A percentile compares a stretch with the other conserved stretches of the same genome.
Evolutionary conservation across 1,284 basidiomycete species (phyloP).

Genomic region (Malassezia brasiliensis): DNA sequence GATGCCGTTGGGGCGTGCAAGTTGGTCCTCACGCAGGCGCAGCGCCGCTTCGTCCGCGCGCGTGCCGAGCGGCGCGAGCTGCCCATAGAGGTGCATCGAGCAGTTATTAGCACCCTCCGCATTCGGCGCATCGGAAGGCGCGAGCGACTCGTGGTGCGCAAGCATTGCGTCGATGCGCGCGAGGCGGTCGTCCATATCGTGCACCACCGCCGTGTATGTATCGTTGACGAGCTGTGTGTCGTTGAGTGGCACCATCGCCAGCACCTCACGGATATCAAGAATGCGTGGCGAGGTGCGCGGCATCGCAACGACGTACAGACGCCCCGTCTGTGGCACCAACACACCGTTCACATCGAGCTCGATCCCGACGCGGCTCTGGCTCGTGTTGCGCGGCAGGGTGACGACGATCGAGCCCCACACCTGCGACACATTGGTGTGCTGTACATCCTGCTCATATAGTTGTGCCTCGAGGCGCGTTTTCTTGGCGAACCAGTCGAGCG

Average conservation of each 20-base stretch:
- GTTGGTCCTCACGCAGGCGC: conserved; percentile 1
- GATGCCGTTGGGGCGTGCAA: conserved; percentile 4
- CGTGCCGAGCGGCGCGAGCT: conserved; percentile 1
- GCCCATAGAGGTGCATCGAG: conserved; percentile 13
- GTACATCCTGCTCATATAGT: background rate
- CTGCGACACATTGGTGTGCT: background rate
- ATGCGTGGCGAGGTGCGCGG: background rate
- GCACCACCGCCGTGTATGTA: conserved; percentile 6
- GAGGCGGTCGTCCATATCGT: conserved; percentile 6
- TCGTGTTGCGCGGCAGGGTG: background rate
- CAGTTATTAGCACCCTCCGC: conserved; percentile 1
- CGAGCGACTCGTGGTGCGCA: background rate
- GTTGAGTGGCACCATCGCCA: conserved; percentile 4
- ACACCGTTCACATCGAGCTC: conserved; percentile 7
- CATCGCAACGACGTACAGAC: conserved; percentile 3
- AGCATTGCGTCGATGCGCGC: conserved; percentile 3
- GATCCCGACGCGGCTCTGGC: background rate
- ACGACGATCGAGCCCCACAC: conserved; percentile 2
- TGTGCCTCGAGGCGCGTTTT: background rate
- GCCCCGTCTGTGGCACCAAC: background rate
- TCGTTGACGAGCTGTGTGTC: conserved; percentile 1
- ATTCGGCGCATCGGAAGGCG: background rate
- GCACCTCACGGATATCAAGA: conserved; percentile 6
- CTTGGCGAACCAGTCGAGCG: background rate
- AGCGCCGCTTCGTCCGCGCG: background rate